Evolutionary conservation across 2,329 filamentous ascomycete genomes (phyloP).

Genomic region (Pyrenochaeta sp.): DNA sequence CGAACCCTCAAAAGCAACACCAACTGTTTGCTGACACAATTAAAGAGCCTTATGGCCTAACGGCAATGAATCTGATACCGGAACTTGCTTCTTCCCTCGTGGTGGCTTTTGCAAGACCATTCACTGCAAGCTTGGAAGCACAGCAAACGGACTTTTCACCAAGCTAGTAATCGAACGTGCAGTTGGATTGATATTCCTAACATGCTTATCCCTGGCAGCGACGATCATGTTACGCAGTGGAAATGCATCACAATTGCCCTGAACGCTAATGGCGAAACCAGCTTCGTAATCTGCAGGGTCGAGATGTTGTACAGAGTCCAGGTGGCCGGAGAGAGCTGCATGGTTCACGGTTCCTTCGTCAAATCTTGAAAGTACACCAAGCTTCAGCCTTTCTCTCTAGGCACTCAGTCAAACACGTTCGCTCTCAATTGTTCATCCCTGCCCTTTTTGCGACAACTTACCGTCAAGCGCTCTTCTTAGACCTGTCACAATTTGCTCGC

Average conservation of each 20-base stretch:
- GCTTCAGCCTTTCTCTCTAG: no score
- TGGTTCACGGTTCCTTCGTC: constrained; percentile 9
- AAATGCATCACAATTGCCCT: constrained; percentile 45
- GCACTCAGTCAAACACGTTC: no score
- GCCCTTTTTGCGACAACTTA: no score
- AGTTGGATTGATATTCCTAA: constrained; percentile 17
- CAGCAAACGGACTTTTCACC: constrained; percentile 28
- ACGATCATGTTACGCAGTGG: constrained; percentile 49
- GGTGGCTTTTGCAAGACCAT: constrained; percentile 47
- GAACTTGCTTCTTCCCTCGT: constrained; percentile 47
- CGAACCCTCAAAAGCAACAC: background rate
- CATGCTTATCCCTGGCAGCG: constrained; percentile 8
- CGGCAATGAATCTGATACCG: constrained; percentile 52
- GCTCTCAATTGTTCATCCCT: no score
- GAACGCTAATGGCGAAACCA: constrained; percentile 47
- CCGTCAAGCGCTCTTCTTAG: no score
- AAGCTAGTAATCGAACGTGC: constrained; percentile 32
- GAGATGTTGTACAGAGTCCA: constrained; percentile 30
- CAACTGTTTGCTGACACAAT: background rate
- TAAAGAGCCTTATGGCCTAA: constrained; percentile 51
- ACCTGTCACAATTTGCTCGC: no score
- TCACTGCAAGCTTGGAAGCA: constrained; percentile 39
- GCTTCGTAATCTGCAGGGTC: constrained; percentile 44
- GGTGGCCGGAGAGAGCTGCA: constrained; percentile 54
- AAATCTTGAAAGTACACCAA: no score